These are phyloP conservation scores for Candida railenensis DNA, from an alignment of 805 yeast genomes.

Conservation along the genomic window DNA sequence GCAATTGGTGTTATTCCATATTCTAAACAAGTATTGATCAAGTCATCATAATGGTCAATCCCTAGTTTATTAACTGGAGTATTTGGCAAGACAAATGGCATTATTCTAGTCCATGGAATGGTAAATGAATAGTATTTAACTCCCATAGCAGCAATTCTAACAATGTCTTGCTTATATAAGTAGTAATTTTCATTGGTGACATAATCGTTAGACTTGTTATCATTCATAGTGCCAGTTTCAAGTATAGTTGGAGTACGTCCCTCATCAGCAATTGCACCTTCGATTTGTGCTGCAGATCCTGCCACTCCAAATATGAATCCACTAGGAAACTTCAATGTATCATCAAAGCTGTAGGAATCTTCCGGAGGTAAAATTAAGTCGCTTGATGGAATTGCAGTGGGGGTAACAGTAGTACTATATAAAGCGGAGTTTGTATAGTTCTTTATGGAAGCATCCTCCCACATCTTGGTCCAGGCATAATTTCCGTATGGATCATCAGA, in stretches of 20 bases:
- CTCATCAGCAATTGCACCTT: constrained; percentile 34
- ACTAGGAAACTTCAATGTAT: constrained; percentile 13
- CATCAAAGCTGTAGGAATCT: constrained; percentile 14
- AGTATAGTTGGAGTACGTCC: constrained; percentile 29
- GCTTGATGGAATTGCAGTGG: constrained; percentile 16
- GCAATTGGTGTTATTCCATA: constrained; percentile 25
- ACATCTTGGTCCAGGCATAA: constrained; percentile 18
- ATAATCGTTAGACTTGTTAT: constrained; percentile 16
- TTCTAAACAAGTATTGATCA: constrained; percentile 17
- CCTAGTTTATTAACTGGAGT: constrained; percentile 28
- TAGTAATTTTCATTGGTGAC: constrained; percentile 30
- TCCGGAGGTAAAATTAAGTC: constrained; percentile 14
- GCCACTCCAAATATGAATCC: constrained; percentile 28
- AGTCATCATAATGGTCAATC: constrained; percentile 22
- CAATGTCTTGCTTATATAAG: constrained; percentile 30
- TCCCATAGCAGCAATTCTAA: constrained; percentile 30
- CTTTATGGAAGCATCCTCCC: constrained; percentile 12
- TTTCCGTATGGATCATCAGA: constrained; percentile 19
- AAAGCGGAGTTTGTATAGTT: constrained; percentile 15
- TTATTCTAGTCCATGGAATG: constrained; percentile 34
- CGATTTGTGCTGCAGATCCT: constrained; percentile 33
- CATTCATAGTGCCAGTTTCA: constrained; percentile 18
- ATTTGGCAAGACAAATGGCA: constrained; percentile 28
- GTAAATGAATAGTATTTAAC: constrained; percentile 29
- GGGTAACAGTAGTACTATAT: constrained; percentile 15